Percentiles rank a stretch among this genome's conserved stretches.
Evolutionary conservation across 192 early-diverging fungal species (phyloP).

Genomic region (Obelidium mucronatum): DNA sequence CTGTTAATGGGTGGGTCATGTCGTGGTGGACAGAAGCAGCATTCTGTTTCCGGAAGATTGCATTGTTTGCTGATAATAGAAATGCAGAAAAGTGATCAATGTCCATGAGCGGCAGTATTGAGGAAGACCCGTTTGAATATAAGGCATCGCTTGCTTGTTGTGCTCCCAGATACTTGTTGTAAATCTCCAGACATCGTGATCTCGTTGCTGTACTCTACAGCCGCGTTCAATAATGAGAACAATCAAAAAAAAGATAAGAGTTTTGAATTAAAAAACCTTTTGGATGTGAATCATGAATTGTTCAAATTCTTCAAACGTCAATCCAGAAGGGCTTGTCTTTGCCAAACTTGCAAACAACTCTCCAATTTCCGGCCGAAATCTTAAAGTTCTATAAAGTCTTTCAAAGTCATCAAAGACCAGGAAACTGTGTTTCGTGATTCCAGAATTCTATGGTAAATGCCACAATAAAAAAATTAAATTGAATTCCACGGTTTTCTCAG

Average conservation of each 20-base stretch:
- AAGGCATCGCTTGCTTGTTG: neutral
- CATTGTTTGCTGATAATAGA: constrained; percentile 68
- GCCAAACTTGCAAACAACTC: constrained; percentile 59
- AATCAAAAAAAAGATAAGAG: constrained; percentile 4
- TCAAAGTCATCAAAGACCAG: constrained; percentile 68
- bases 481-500: no score
- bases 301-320: constrained; percentile 63
- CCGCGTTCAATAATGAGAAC: constrained; percentile 2
- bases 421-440: constrained; percentile 54
- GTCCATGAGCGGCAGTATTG: constrained; percentile 52
- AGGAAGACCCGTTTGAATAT: neutral
- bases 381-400: constrained; percentile 63
- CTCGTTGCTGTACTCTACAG: neutral
- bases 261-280: constrained; percentile 51
- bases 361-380: constrained; percentile 68
- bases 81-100: constrained; percentile 72
- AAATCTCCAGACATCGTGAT: constrained; percentile 61
- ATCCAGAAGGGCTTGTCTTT: constrained; percentile 32
- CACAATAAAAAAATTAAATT: constrained; percentile 32
- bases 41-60: constrained; percentile 60
- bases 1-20: constrained; percentile 73
- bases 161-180: constrained; percentile 56
- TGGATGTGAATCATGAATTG: constrained; percentile 62
- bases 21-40: constrained; percentile 60
- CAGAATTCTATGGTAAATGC: constrained; percentile 54